Percentiles rank a stretch among this genome's conserved stretches.
Conservation (phyloP, 164 flowering plant genomes). For the Warburgia ugandensis region DNA sequence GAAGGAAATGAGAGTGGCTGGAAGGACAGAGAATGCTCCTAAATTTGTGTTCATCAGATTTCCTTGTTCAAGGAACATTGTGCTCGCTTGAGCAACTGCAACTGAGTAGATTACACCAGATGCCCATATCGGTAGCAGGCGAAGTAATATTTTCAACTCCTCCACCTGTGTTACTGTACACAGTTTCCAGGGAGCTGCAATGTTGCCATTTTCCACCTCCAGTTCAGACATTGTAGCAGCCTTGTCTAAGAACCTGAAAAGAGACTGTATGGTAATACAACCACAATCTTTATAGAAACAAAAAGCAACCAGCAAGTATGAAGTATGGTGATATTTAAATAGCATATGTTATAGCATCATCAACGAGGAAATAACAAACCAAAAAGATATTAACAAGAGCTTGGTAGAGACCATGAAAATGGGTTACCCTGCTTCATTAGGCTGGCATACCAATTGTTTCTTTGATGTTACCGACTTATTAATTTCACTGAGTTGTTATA, state of each 20-base stretch:
- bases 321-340: no score
- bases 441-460: neutral
- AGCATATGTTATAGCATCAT: no score
- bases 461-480: neutral
- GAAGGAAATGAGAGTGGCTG: constrained; percentile 7
- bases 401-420: no score
- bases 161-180: constrained; percentile 78
- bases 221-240: constrained; percentile 46
- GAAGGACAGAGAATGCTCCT: constrained; percentile 10
- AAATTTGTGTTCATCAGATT: constrained; percentile 2
- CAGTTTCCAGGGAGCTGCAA: constrained; percentile 45
- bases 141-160: constrained; percentile 47
- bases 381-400: no score
- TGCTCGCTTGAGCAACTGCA: constrained; percentile 6
- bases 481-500: neutral
- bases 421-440: neutral
- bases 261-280: neutral
- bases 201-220: constrained; percentile 35
- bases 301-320: no score
- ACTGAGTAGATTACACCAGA: constrained; percentile 4
- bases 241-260: constrained; percentile 48
- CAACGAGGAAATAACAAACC: no score
- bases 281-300: no score
- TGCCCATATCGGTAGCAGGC: constrained; percentile 12
- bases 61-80: constrained; percentile 12